Conservation (phyloP, 306 rosid genomes). For the Herpetospermum pedunculosum region DNA sequence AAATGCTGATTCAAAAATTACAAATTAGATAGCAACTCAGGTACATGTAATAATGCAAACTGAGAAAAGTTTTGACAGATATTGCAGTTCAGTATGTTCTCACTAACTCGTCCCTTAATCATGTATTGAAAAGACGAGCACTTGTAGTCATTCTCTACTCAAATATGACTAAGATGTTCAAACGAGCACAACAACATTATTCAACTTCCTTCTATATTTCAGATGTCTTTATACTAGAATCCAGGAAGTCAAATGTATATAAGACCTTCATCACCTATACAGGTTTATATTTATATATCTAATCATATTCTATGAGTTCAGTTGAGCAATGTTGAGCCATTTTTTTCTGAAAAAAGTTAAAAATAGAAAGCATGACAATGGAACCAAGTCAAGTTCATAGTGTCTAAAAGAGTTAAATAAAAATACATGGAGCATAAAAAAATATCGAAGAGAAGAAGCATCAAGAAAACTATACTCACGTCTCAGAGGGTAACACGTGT, state of each 20-base stretch:
- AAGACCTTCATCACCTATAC: background rate
- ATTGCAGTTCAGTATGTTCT: background rate
- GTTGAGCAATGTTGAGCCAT: background rate
- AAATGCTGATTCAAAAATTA: conserved; percentile 41
- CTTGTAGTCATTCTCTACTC: background rate
- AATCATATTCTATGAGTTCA: background rate
- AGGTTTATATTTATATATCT: background rate
- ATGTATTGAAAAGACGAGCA: background rate
- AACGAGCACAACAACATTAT: background rate
- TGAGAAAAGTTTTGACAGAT: background rate
- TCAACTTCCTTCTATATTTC: background rate
- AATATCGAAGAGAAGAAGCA: background rate
- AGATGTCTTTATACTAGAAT: background rate
- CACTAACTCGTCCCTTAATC: background rate
- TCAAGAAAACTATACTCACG: background rate
- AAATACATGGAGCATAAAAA: background rate
- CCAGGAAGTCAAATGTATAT: background rate
- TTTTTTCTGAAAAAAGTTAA: background rate
- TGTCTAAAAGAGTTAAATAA: background rate
- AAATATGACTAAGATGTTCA: background rate
- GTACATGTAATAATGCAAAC: background rate
- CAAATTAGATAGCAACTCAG: background rate
- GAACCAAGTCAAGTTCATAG: background rate
- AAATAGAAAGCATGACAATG: background rate
- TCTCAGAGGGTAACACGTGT: background rate